These are phyloP conservation scores for Annulohypoxylon maeteangense DNA, from an alignment of 495 filamentous ascomycete genomes.

Conservation along the genomic window DNA sequence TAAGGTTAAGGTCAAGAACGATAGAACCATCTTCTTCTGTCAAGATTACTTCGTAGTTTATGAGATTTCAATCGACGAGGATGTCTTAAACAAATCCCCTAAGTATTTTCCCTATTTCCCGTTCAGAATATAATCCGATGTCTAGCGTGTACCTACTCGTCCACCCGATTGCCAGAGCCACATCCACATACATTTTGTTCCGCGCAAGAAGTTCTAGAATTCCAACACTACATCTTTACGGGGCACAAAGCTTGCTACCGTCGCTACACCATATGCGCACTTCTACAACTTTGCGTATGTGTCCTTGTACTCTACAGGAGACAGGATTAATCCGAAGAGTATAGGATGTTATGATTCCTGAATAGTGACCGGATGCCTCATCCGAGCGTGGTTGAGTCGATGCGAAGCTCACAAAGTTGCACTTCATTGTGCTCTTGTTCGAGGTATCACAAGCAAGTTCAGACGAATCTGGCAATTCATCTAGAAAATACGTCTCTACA, in stretches of 20 bases:
- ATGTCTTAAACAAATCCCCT: constrained; percentile 1
- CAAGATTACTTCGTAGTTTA: neutral
- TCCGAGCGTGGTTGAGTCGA: neutral
- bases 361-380: neutral
- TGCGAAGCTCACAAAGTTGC: neutral
- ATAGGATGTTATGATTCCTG: neutral
- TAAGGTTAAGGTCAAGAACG: no score
- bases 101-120: constrained; percentile 28
- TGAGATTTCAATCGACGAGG: neutral
- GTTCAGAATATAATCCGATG: neutral
- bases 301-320: neutral
- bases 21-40: neutral
- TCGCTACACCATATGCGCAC: neutral
- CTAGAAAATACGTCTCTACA: neutral
- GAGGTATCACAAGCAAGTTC: neutral
- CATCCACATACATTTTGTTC: neutral
- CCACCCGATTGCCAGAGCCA: neutral
- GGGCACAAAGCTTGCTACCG: no score
- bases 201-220: neutral
- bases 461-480: neutral
- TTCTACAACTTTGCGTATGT: neutral
- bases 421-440: constrained; percentile 2
- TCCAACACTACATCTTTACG: no score
- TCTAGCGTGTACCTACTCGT: neutral
- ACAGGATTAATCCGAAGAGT: neutral